Base-by-base conservation (phyloP, 2,329 filamentous ascomycete genomes). In the Colletotrichum sp. region DNA sequence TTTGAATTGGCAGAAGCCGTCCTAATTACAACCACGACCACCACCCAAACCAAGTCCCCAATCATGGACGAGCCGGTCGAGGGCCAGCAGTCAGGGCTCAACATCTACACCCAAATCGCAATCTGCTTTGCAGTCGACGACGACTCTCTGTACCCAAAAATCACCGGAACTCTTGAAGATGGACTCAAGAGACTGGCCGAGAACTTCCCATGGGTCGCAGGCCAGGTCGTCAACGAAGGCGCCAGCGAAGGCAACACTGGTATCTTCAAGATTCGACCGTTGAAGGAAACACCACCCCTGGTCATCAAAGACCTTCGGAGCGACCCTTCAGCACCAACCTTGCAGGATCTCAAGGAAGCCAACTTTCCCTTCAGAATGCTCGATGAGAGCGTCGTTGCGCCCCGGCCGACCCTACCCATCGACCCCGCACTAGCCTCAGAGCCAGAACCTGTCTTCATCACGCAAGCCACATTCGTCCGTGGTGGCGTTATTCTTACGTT, bases 401-500 rank as follows among this genome's bases (percentile, higher is more conserved):
- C 77, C 15, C 63, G 71, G 26, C 65, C 65, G 15, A 79, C 78
- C 3, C 68, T 79, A 0, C 62, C 71, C 2, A 39, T 67, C n/a
- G 71, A 72, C 7, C 67, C 64, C 15, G 36, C 71, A 0, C 52
- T 72, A 16, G 70, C 28, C 2, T 66, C 64, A 0, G 30, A 52
- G 28, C 64, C 70, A 5, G 13, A 71, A 21, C 71, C 64, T 10
- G 32, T 78, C 26, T 66, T 78, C 60, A 70, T 72, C 49, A 57
- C 69, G 13, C 74, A 75, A 26, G 74, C 63, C 15, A 78, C 74
- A 9, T 72, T 74, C 15, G 69, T 91, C 49, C 69, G 77, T 2
- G 88, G 86, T 5, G 90, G 89, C 0, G 78, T 92, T 0, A 76
- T 92, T 2, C 83, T 92, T 10, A 89, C 87, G 4, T 82, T 91